These are phyloP conservation scores for Danielozyma ontarioensis DNA, from an alignment of 805 yeast species.

Conservation along the genomic window DNA sequence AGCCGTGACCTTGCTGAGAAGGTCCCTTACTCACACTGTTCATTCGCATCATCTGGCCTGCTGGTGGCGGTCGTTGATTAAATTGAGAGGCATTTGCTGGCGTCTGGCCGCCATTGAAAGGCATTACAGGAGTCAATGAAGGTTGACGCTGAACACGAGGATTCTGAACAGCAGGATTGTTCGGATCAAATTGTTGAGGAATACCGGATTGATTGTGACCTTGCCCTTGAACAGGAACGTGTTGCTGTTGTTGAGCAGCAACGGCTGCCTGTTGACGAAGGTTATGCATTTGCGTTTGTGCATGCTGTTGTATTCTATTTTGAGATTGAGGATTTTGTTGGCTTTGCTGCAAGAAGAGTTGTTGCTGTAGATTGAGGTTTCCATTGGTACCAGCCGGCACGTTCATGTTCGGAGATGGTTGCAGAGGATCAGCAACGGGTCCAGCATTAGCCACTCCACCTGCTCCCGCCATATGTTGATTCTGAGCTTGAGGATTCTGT, in stretches of 20 bases:
- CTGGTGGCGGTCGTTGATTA: conserved; percentile 2
- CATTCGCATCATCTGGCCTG: conserved; percentile 1
- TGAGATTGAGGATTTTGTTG: conserved; percentile 14
- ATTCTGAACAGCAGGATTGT: conserved; percentile 6
- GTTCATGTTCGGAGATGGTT: neutral
- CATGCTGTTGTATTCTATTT: conserved; percentile 39
- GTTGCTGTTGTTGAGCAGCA: conserved; percentile 13
- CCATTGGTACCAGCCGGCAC: conserved; percentile 13
- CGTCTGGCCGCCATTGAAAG: too few species aligned
- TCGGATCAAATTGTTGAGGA: conserved; percentile 8
- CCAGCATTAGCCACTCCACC: conserved; percentile 3
- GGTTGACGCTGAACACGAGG: conserved; percentile 4
- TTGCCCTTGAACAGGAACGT: conserved; percentile 11
- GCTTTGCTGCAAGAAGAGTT: conserved; percentile 21
- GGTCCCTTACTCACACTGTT: neutral
- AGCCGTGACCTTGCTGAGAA: neutral
- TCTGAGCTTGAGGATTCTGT: conserved; percentile 3
- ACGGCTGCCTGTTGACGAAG: conserved; percentile 41
- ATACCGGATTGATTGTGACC: too few species aligned
- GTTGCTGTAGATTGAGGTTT: conserved; percentile 21
- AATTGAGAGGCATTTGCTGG: too few species aligned
- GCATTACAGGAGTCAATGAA: conserved; percentile 7
- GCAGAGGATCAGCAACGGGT: neutral
- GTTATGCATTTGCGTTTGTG: conserved; percentile 48
- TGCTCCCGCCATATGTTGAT: conserved; percentile 6